Conservation (phyloP, 2,329 filamentous ascomycete genomes). For the Penicillium sp. region DNA sequence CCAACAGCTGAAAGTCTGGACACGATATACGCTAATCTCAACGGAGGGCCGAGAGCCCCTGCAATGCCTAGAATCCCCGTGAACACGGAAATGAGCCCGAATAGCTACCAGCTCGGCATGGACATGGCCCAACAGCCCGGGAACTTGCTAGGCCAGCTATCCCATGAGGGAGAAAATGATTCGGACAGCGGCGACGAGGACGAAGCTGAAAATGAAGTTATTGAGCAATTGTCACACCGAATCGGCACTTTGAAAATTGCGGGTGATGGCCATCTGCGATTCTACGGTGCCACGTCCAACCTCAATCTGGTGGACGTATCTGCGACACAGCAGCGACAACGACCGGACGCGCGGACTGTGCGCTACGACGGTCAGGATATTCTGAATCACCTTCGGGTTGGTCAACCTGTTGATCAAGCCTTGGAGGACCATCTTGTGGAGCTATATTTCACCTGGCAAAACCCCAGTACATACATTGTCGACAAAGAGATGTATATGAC, state of each 20-base stretch:
- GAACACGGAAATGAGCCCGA: slow-evolving; percentile 26
- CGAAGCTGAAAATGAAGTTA: slow-evolving; percentile 41
- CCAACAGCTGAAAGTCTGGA: slow-evolving; percentile 38
- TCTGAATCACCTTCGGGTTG: slow-evolving; percentile 42
- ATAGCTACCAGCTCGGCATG: slow-evolving; percentile 26
- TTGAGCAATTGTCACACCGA: slow-evolving; percentile 44
- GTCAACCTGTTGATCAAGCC: slow-evolving; percentile 39
- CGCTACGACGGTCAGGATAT: slow-evolving; percentile 41
- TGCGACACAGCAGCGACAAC: slow-evolving; percentile 33
- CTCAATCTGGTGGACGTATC: slow-evolving; percentile 43
- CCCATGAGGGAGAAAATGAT: slow-evolving; percentile 26
- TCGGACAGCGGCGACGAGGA: slow-evolving; percentile 39
- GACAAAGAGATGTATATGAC: slow-evolving; percentile 43
- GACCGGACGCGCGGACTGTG: slow-evolving; percentile 39
- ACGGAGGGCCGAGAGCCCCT: slow-evolving; percentile 5
- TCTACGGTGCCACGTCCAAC: slow-evolving; percentile 47
- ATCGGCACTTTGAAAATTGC: slow-evolving; percentile 46
- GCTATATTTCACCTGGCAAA: slow-evolving; percentile 51
- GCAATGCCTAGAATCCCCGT: slow-evolving; percentile 9
- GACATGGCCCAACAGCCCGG: slow-evolving; percentile 29
- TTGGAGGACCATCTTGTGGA: slow-evolving; percentile 46
- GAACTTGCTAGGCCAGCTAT: slow-evolving; percentile 19
- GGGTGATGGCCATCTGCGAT: slow-evolving; percentile 44
- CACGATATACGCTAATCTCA: slow-evolving; percentile 34
- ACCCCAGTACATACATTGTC: slow-evolving; percentile 46